Evolutionary conservation across 73 alveolate genomes (phyloP).

Genomic region (Stentor roeselii): DNA sequence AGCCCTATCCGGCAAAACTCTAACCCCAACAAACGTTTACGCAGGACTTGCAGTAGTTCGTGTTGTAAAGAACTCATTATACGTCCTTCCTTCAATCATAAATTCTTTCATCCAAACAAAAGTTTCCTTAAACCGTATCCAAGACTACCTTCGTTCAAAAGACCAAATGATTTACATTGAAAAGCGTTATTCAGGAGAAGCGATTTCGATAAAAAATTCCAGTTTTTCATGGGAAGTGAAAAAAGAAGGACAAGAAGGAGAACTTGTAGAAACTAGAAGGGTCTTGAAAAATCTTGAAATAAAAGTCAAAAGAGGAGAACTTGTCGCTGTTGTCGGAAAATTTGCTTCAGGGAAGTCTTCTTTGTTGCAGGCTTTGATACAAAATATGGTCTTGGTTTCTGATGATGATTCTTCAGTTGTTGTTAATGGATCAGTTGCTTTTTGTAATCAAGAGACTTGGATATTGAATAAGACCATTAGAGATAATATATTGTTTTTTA

Average conservation of each 20-base stretch:
- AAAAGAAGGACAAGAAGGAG: slow-evolving; percentile 34
- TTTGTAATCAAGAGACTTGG: slow-evolving; percentile 45
- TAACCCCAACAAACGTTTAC: slow-evolving; percentile 65
- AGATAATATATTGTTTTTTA: slow-evolving; percentile 50
- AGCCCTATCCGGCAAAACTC: slow-evolving; percentile 56
- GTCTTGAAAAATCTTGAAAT: slow-evolving; percentile 59
- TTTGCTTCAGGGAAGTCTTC: slow-evolving; percentile 94
- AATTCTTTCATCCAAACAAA: background rate
- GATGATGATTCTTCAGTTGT: slow-evolving; percentile 30
- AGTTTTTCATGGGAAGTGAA: slow-evolving; percentile 57
- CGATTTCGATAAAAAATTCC: slow-evolving; percentile 24
- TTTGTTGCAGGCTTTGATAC: slow-evolving; percentile 55
- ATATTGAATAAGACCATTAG: slow-evolving; percentile 46
- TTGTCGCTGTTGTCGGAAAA: slow-evolving; percentile 84
- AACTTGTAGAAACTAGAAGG: slow-evolving; percentile 21
- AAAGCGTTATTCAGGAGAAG: background rate
- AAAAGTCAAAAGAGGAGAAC: slow-evolving; percentile 60
- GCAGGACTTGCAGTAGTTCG: slow-evolving; percentile 61
- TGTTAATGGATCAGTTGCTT: slow-evolving; percentile 31
- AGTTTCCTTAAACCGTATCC: background rate
- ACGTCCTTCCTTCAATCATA: background rate
- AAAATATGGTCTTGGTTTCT: slow-evolving; percentile 32
- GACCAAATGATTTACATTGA: background rate
- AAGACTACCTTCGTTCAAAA: background rate
- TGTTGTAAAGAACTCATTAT: slow-evolving; percentile 25